Evolutionary conservation across 495 filamentous ascomycete species (phyloP).

Genomic region (Penicillium flavigenum): DNA sequence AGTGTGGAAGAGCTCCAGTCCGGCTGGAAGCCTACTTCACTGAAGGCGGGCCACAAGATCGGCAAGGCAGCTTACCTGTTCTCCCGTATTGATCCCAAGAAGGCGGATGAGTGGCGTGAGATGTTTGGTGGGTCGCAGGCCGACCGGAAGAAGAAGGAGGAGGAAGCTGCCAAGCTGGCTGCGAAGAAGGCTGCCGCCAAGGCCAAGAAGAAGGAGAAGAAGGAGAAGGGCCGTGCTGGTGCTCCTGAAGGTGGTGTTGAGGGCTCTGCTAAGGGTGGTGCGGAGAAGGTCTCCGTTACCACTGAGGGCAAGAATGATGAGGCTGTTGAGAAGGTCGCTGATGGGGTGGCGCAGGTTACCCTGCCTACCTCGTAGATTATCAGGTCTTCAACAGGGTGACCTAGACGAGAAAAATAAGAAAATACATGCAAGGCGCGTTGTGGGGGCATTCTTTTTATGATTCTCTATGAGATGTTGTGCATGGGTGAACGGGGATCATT

Average conservation of each 20-base stretch:
- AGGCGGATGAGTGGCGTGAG: conserved; percentile 78
- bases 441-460: conserved; percentile 1
- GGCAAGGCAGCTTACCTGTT: conserved; percentile 83
- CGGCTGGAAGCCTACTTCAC: conserved; percentile 57
- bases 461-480: conserved; percentile 10
- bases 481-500: conserved; percentile 7
- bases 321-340: conserved; percentile 40
- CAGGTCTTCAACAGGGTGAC: background rate
- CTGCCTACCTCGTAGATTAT: conserved; percentile 35
- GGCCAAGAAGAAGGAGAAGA: conserved; percentile 59
- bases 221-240: conserved; percentile 43
- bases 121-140: conserved; percentile 76
- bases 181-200: conserved; percentile 56
- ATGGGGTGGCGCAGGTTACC: conserved; percentile 44
- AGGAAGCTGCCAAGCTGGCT: conserved; percentile 59
- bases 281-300: conserved; percentile 24
- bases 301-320: conserved; percentile 30
- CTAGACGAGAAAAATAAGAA: background rate
- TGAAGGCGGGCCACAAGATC: conserved; percentile 75
- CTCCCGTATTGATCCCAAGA: conserved; percentile 76
- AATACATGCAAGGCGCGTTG: conserved; percentile 9
- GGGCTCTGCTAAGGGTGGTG: conserved; percentile 39
- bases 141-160: conserved; percentile 59
- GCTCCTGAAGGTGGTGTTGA: conserved; percentile 28
- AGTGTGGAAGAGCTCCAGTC: conserved; percentile 41